A percentile compares a stretch with the other conserved stretches of the same genome.
These are phyloP conservation scores for Metahyphopichia silvanorum DNA, from an alignment of 805 yeast species.

Conservation along the genomic window DNA sequence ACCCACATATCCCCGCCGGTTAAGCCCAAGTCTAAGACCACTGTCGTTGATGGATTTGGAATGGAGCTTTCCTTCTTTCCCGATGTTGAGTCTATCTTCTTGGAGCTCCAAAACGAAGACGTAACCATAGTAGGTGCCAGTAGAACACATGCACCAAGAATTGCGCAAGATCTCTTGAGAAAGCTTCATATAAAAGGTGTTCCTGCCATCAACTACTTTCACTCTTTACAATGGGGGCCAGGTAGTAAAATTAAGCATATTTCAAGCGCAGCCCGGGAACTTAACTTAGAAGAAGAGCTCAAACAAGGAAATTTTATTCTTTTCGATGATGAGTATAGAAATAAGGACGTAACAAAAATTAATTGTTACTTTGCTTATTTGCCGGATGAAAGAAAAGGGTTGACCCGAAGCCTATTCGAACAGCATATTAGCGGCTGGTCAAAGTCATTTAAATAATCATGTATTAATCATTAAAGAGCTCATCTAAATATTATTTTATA, in stretches of 20 bases:
- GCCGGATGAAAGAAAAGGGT: conserved; percentile 52
- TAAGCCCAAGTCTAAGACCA: conserved; percentile 26
- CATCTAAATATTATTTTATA: too few species aligned
- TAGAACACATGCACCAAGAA: conserved; percentile 72
- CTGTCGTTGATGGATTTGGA: conserved; percentile 53
- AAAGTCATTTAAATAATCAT: too few species aligned
- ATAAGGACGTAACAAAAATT: conserved; percentile 66
- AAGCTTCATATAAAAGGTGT: conserved; percentile 50
- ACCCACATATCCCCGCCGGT: conserved; percentile 64
- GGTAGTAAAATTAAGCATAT: conserved; percentile 61
- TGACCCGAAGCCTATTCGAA: conserved; percentile 55
- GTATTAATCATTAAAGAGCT: too few species aligned
- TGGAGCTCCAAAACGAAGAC: conserved; percentile 44
- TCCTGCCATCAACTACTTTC: conserved; percentile 53
- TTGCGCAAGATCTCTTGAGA: conserved; percentile 64
- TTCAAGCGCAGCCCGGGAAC: conserved; percentile 40
- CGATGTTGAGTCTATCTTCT: conserved; percentile 66
- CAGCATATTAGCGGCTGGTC: too few species aligned
- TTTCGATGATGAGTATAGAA: conserved; percentile 79
- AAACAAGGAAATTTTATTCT: conserved; percentile 36
- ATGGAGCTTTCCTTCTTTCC: conserved; percentile 54
- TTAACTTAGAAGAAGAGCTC: conserved; percentile 50
- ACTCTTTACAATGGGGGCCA: conserved; percentile 67
- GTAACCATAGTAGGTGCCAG: conserved; percentile 69
- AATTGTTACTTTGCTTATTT: conserved; percentile 72